Evolutionary conservation across 2,329 filamentous ascomycete genomes (phyloP).

Genomic region (Fusarium sacchari): DNA sequence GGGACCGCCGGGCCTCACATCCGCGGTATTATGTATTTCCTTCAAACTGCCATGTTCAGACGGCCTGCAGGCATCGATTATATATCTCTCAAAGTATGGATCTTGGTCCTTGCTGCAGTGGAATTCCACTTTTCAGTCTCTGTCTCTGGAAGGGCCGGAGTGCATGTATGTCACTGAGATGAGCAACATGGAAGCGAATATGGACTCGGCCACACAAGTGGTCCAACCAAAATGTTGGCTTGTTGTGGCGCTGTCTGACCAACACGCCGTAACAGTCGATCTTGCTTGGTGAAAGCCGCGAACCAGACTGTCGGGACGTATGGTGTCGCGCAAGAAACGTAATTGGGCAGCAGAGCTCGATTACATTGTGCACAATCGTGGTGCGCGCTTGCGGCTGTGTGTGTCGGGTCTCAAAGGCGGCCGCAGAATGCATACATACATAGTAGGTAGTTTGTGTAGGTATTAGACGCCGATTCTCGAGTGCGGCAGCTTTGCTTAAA

Average conservation of each 20-base stretch:
- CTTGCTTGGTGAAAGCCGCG: slow-evolving; percentile 37
- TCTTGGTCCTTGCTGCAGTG: not conserved
- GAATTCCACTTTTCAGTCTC: not conserved
- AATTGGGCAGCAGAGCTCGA: slow-evolving; percentile 33
- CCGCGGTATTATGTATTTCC: slow-evolving; percentile 29
- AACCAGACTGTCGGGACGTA: slow-evolving; percentile 40
- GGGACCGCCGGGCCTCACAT: slow-evolving; percentile 38
- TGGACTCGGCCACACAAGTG: slow-evolving; percentile 2
- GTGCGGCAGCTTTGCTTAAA: not conserved
- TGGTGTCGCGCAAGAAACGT: slow-evolving; percentile 15
- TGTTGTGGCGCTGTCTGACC: slow-evolving; percentile 35
- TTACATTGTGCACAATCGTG: slow-evolving; percentile 21
- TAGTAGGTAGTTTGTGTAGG: not conserved
- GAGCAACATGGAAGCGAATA: not conserved
- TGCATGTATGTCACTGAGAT: not conserved
- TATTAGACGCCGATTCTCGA: slow-evolving; percentile 12
- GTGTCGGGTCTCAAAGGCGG: not conserved
- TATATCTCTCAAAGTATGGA: not conserved
- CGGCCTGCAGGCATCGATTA: not conserved
- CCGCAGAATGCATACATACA: slow-evolving; percentile 20
- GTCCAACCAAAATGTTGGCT: slow-evolving; percentile 19
- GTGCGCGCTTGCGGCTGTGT: slow-evolving; percentile 11
- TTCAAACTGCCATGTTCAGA: not conserved
- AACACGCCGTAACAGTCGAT: slow-evolving; percentile 39
- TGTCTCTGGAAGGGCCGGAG: not conserved